Conservation (phyloP, 495 filamentous ascomycete species). For the Annulohypoxylon bovei region DNA sequence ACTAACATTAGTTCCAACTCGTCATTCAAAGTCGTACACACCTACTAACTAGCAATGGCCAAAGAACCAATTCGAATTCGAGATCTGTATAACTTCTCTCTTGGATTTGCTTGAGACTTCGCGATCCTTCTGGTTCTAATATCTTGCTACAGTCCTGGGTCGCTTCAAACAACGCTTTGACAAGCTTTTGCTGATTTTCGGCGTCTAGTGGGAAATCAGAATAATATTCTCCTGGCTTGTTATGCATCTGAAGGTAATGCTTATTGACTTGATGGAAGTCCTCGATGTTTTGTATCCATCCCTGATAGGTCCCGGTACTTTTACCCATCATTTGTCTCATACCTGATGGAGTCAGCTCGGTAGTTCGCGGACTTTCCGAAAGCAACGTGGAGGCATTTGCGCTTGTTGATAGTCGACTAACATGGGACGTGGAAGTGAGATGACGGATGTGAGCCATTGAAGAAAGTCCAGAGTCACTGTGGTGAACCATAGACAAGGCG, state of each 20-base stretch:
- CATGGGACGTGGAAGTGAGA: not conserved
- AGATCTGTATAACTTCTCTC: not conserved
- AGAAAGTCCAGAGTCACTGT: not conserved
- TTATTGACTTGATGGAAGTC: not conserved
- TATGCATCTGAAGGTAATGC: not conserved
- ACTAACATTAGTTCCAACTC: not conserved
- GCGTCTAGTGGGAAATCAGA: not conserved
- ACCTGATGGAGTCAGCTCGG: not conserved
- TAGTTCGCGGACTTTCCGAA: not conserved
- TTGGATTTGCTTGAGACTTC: not conserved
- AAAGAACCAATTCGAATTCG: conserved; percentile 10
- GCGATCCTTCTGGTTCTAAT: not conserved
- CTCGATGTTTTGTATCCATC: not conserved
- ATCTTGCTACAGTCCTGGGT: not conserved
- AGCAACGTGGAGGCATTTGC: not conserved
- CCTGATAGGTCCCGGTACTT: not conserved
- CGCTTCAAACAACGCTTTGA: conserved; percentile 9
- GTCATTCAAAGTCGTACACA: not conserved
- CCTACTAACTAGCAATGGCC: conserved; percentile 27
- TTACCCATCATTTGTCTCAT: not conserved
- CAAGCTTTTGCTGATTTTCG: not conserved
- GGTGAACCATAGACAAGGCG: not conserved
- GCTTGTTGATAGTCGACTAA: not conserved
- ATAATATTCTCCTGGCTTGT: not conserved
- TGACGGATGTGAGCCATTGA: not conserved